Evolutionary conservation across 202 grass and related monocot species (phyloP).

Genomic region (Cymbopogon flexuosus): DNA sequence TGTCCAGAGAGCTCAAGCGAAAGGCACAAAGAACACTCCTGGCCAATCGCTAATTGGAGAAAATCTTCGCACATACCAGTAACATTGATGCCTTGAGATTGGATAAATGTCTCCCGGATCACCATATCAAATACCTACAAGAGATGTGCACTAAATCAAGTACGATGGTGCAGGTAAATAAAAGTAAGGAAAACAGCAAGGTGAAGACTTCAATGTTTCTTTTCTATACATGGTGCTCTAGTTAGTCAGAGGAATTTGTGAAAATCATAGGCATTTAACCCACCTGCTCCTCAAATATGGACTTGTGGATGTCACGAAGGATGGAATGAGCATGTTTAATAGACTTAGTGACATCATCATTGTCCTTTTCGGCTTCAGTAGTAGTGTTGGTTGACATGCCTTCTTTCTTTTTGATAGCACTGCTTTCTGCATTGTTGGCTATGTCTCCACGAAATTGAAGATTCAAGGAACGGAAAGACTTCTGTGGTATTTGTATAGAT

Average conservation of each 20-base stretch:
- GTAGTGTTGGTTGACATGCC: conserved; percentile 27
- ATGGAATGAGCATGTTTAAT: conserved; percentile 63
- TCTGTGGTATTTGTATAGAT: conserved; percentile 66
- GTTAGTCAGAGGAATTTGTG: not conserved
- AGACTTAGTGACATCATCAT: conserved; percentile 55
- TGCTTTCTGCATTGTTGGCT: conserved; percentile 17
- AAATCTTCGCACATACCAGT: conserved; percentile 91
- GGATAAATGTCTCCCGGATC: conserved; percentile 61
- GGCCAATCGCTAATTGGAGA: conserved; percentile 84
- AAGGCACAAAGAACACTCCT: conserved; percentile 74
- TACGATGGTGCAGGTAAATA: conserved; percentile 1
- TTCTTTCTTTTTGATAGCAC: conserved; percentile 41
- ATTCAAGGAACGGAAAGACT: conserved; percentile 54
- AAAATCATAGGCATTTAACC: not conserved
- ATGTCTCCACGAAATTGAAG: conserved; percentile 57
- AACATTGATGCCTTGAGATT: conserved; percentile 67
- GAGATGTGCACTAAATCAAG: conserved; percentile 20
- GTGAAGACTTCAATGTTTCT: not conserved
- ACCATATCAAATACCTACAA: conserved; percentile 87
- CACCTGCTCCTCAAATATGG: conserved; percentile 91
- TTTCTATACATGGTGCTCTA: conserved; percentile 5
- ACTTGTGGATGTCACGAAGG: conserved; percentile 66
- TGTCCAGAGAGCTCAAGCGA: conserved; percentile 49
- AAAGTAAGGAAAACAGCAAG: not conserved
- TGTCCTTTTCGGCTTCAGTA: conserved; percentile 33